Evolutionary conservation across 495 filamentous ascomycete genomes (phyloP).

Genomic region (Chaetomium tenue): DNA sequence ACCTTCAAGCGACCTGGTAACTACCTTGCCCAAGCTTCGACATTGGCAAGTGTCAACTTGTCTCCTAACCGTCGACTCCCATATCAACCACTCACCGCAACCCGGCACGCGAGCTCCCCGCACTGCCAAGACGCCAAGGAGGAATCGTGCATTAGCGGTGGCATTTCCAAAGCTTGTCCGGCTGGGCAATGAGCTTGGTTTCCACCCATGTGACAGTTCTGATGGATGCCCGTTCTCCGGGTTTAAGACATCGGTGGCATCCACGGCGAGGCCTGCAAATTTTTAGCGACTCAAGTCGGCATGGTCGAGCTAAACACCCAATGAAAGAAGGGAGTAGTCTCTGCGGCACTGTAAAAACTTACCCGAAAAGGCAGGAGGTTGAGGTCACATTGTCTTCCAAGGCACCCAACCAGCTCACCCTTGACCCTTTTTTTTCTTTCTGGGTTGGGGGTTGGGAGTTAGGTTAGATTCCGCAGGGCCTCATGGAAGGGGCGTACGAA

Average conservation of each 20-base stretch:
- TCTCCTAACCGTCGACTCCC: too few species aligned
- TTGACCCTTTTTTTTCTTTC: neutral
- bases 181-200: neutral
- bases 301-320: neutral
- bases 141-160: neutral
- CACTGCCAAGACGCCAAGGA: slow-evolving; percentile 3
- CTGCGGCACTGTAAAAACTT: neutral
- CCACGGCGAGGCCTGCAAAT: neutral
- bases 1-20: too few species aligned
- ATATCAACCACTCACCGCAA: neutral
- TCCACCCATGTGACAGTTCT: too few species aligned
- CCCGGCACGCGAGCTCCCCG: neutral
- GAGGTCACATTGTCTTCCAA: slow-evolving; percentile 7
- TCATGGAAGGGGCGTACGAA: too few species aligned
- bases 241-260: neutral
- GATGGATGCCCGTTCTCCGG: too few species aligned
- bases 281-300: neutral
- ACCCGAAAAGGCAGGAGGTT: slow-evolving; percentile 4
- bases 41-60: neutral
- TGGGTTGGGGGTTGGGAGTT: neutral
- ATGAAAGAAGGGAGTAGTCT: neutral
- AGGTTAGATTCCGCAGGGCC: too few species aligned
- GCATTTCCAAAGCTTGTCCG: neutral
- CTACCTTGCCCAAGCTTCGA: too few species aligned
- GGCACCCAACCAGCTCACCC: neutral